A percentile compares a stretch with the other conserved stretches of the same genome.
phyloP scores from a whole-genome alignment of 2,329 filamentous ascomycete species.

The Ceratocystis papillata region DNA sequence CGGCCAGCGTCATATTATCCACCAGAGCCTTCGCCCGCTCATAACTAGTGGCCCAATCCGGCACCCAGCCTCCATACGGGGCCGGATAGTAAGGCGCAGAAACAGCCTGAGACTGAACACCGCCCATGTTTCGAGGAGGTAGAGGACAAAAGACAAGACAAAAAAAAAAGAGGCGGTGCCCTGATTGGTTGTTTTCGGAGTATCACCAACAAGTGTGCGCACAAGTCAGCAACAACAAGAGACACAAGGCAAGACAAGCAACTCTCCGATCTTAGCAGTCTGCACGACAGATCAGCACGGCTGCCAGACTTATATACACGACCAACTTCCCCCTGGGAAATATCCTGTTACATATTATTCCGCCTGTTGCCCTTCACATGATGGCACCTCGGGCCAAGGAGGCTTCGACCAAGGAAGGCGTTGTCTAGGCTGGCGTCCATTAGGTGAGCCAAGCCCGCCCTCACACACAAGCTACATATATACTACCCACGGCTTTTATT shows the following conservation, averaged over 20 bases:
- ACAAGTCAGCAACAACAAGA: neutral
- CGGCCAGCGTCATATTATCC: constrained; percentile 64
- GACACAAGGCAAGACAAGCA: neutral
- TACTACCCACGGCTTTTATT: neutral
- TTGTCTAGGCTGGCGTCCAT: neutral
- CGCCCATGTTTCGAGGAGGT: constrained; percentile 13
- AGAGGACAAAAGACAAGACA: neutral
- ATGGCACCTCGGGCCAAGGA: neutral
- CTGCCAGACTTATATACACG: neutral
- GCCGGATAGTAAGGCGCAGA: constrained; percentile 59
- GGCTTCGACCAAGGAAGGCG: too few relatives aligned
- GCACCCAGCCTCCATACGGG: constrained; percentile 59
- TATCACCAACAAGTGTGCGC: neutral
- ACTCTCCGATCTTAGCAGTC: neutral
- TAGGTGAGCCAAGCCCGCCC: neutral
- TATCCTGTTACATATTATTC: neutral
- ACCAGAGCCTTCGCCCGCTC: constrained; percentile 57
- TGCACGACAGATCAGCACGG: neutral
- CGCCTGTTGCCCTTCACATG: constrained; percentile 7
- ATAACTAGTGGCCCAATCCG: constrained; percentile 60
- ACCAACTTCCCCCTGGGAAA: neutral
- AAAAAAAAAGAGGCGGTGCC: neutral
- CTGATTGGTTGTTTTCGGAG: neutral
- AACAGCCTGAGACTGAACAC: constrained; percentile 27
- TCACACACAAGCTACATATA: neutral